Base-by-base conservation (phyloP, 345 rosid species). In the Populus nigra region DNA sequence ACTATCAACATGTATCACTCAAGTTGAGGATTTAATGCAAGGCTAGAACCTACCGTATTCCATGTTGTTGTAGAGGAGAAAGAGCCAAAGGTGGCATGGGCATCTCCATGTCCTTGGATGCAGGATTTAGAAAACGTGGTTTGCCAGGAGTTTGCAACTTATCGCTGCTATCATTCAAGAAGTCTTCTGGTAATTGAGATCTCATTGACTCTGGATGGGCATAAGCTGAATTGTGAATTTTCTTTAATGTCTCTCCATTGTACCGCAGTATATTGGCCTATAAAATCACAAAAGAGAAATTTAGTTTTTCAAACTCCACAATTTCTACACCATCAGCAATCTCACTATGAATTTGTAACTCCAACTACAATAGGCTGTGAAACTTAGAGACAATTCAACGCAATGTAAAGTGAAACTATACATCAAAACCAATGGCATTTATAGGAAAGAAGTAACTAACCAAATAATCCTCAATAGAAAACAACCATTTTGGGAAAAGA, bases 61-160 rank as follows among this genome's bases (percentile, higher is more conserved):
- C 95, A 74, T 87, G 81, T 65, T 86, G 79, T 75, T 76, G 91
- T 45, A 89, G 67, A 16, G 97, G 92, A 67, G 90, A 85, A 77
- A 94, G 90, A 65, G 95, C 86, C 77, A 87, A 73, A 77, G 97
- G 98, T 74, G 98, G 97, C 96, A 90, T 91, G 61, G 95, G 98
- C 94, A 94, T 87, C 83, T 91, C 98, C 72, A 88, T 79, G 88
- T 94, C 98, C 80, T 85, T 80, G 35, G 76, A 68, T 74, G 86
- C 84, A 45, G 89, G 71, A 84, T 83, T 81, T 43, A 81, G 84
- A 55, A 91, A 87, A 61, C 79, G 73, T 23, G 76, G 75, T 45
- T 72, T 67, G 25, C 78, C 74, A 55, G 87, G 74, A 68, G 66
- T 63, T 71, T 77, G 83, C 78, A 86, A 70, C 66, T 81, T 69